Evolutionary conservation across 2,329 filamentous ascomycete species (phyloP).

Genomic region (Fusarium secorum): DNA sequence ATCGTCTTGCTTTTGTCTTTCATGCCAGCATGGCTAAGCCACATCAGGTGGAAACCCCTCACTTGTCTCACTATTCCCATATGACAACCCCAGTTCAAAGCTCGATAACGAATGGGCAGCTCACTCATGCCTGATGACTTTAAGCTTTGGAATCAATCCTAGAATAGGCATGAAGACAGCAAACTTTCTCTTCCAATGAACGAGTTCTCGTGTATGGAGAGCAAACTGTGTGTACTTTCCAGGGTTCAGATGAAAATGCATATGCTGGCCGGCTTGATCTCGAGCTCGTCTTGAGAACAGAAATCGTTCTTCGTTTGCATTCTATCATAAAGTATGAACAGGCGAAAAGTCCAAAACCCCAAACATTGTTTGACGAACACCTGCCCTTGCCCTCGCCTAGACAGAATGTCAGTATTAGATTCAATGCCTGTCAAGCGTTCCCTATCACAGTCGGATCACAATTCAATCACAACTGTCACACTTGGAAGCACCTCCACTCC

Average conservation of each 20-base stretch:
- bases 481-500: not conserved
- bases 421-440: constrained; percentile 12
- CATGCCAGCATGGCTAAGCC: not conserved
- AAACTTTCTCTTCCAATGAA: not conserved
- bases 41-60: constrained; percentile 1
- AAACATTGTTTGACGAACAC: not conserved
- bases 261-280: not conserved
- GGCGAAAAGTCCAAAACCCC: not conserved
- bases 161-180: not conserved
- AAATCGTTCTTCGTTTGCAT: not conserved
- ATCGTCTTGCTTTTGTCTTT: constrained; percentile 2
- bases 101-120: not conserved
- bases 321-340: constrained; percentile 1
- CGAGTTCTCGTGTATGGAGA: too few relatives aligned
- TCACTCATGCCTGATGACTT: not conserved
- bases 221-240: not conserved
- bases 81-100: constrained; percentile 3
- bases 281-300: not conserved
- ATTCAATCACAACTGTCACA: constrained; percentile 9
- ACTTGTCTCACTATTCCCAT: constrained; percentile 10
- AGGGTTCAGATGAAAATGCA: not conserved
- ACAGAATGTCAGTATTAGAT: not conserved
- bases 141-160: not conserved
- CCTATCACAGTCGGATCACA: constrained; percentile 15
- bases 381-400: constrained; percentile 3